Evolutionary conservation across 2,329 filamentous ascomycete species (phyloP).

Genomic region (Lasiodiplodia gonubiensis): DNA sequence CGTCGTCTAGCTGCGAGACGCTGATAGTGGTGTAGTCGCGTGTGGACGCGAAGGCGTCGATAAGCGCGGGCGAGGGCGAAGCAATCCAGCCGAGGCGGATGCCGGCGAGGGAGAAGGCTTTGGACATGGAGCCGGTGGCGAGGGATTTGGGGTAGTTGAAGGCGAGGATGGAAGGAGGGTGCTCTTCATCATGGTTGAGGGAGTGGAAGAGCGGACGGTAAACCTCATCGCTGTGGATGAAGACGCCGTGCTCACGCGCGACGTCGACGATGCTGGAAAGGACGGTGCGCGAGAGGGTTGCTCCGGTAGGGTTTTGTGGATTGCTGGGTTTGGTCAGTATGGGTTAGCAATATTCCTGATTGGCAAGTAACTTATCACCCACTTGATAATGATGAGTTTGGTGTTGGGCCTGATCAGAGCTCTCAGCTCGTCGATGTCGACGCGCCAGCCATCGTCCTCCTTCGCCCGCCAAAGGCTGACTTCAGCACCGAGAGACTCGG

Average conservation of each 20-base stretch:
- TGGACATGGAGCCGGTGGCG: slow-evolving; percentile 81
- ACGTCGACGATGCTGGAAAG: slow-evolving; percentile 68
- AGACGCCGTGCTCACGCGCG: slow-evolving; percentile 65
- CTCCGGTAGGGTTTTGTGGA: slow-evolving; percentile 79
- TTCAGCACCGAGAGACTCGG: slow-evolving; percentile 74
- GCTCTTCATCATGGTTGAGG: slow-evolving; percentile 54
- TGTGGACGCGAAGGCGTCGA: slow-evolving; percentile 67
- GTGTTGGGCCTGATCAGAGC: slow-evolving; percentile 70
- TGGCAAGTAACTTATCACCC: slow-evolving; percentile 30
- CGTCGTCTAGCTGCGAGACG: slow-evolving; percentile 82
- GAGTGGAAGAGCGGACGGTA: slow-evolving; percentile 83
- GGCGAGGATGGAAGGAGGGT: slow-evolving; percentile 71
- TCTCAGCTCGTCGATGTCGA: slow-evolving; percentile 70
- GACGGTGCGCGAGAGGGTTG: slow-evolving; percentile 67
- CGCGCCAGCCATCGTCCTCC: slow-evolving; percentile 68
- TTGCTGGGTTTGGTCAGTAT: slow-evolving; percentile 61
- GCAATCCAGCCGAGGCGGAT: slow-evolving; percentile 85
- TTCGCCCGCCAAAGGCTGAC: slow-evolving; percentile 79
- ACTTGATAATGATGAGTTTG: slow-evolving; percentile 71
- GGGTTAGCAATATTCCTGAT: not conserved
- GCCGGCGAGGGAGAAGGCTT: slow-evolving; percentile 82
- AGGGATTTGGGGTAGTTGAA: slow-evolving; percentile 74
- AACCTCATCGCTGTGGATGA: slow-evolving; percentile 77
- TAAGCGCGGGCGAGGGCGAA: slow-evolving; percentile 65
- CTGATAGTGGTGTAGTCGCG: slow-evolving; percentile 87